Evolutionary conservation across 169 alveolate species (phyloP), one percentile per base, ranked within the genome.

Genomic region (Plasmodium reichenowi): DNA sequence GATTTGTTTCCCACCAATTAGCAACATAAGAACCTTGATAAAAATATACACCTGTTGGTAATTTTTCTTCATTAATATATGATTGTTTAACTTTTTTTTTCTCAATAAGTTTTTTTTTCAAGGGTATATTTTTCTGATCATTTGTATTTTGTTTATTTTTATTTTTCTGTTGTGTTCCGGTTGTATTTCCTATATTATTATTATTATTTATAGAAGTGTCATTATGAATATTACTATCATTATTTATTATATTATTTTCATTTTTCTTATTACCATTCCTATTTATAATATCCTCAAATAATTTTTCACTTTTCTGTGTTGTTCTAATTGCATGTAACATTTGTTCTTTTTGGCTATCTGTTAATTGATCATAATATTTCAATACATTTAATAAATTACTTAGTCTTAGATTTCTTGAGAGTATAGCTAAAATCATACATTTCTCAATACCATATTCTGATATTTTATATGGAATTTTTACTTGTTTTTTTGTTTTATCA

Each of bases 11-110:
- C 90, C 90, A 80, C 90, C 90, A 80, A 59, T 80, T 80, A 48
- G 90, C 90, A 63, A 80, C 90, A 68, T 80, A 80, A 56, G 90
- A 80, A 7, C 90, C 90, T 80, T 80, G 90, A 54, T 80, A 80
- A 12, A 80, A 80, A 67, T 80, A 80, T n/a, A 80, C 90, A 1
- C 90, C 90, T 10, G 90, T 80, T 60, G 90, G 90, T 67, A 80
- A 68, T 56, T 80, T 80, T 22, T 80, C 90, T 43, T 67, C 15
- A 62, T 68, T 80, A 13, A 56, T 45, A 60, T 68, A 68, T 5
- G 72, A 3, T 38, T 67, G 80, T 68, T 80, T 80, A 0, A 15
- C 73, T 68, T 80, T 80, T 63, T 68, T 80, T 68, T 68, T 80
- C 32, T 80, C 90, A 47, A 68, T 58, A 24, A 29, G 26, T 20